Percentiles rank a stretch among this genome's conserved stretches.
phyloP scores from a whole-genome alignment of 176 grass and related monocot genomes.

The Ensete glaucum region DNA sequence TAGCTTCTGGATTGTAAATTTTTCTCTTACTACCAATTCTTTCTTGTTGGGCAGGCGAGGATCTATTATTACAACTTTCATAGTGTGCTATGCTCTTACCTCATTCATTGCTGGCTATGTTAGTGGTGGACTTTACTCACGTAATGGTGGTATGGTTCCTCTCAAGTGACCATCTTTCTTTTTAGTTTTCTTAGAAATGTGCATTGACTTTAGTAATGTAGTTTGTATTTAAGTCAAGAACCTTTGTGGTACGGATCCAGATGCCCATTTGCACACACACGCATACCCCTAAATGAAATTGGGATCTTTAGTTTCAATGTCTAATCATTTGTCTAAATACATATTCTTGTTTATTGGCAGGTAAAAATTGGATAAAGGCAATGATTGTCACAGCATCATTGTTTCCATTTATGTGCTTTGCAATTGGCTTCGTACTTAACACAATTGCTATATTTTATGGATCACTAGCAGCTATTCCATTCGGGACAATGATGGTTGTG shows the following conservation, averaged over 20 bases:
- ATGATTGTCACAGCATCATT: conserved; percentile 74
- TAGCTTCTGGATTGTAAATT: not conserved
- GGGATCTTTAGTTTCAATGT: conserved; percentile 9
- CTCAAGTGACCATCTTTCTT: conserved; percentile 15
- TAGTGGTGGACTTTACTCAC: conserved; percentile 58
- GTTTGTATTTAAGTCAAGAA: too few species aligned
- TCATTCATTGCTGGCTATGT: conserved; percentile 87
- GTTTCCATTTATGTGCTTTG: conserved; percentile 89
- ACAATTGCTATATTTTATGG: conserved; percentile 81
- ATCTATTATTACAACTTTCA: conserved; percentile 77
- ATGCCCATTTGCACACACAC: too few species aligned
- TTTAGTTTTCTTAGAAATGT: not conserved
- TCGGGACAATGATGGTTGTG: conserved; percentile 77
- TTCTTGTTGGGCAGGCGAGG: conserved; percentile 40
- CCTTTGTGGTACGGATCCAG: too few species aligned
- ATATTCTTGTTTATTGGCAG: conserved; percentile 24
- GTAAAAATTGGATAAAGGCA: conserved; percentile 84
- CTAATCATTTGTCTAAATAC: too few species aligned
- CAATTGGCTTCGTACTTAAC: conserved; percentile 73
- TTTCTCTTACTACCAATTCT: not conserved
- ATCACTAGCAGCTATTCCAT: conserved; percentile 82
- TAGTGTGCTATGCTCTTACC: conserved; percentile 87
- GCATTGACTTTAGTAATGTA: not conserved
- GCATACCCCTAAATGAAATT: not conserved
- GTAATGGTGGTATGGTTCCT: conserved; percentile 47